phyloP scores from a whole-genome alignment of 768 basidiomycete genomes.

The Hortiboletus campestris region DNA sequence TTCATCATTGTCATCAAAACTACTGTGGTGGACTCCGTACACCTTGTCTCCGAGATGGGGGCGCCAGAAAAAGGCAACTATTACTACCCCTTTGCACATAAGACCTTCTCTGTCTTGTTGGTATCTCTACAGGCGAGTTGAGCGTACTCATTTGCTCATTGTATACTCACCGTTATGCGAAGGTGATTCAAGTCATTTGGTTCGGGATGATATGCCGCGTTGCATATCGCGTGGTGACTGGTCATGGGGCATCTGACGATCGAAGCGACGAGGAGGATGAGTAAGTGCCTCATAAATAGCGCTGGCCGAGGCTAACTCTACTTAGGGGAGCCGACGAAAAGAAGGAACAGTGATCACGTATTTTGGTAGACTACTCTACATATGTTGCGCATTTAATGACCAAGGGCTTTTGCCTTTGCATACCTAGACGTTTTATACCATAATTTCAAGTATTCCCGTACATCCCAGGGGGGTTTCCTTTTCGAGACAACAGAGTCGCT shows the following conservation, averaged over 20 bases:
- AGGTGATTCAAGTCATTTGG: slow-evolving; percentile 83
- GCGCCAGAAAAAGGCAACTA: slow-evolving; percentile 56
- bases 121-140: slow-evolving; percentile 56
- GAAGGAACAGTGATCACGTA: slow-evolving; percentile 27
- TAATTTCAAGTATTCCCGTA: slow-evolving; percentile 16
- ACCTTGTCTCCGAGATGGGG: slow-evolving; percentile 54
- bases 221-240: slow-evolving; percentile 75
- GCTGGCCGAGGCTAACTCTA: slow-evolving; percentile 11
- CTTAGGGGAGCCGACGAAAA: slow-evolving; percentile 14
- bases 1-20: slow-evolving; percentile 73
- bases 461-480: slow-evolving; percentile 22
- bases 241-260: slow-evolving; percentile 75
- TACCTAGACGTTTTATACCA: slow-evolving; percentile 34
- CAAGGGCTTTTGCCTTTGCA: slow-evolving; percentile 19
- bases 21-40: slow-evolving; percentile 48
- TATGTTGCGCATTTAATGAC: slow-evolving; percentile 23
- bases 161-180: slow-evolving; percentile 6
- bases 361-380: slow-evolving; percentile 27
- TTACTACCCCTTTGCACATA: slow-evolving; percentile 44
- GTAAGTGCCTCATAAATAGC: slow-evolving; percentile 35
- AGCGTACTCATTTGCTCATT: background rate
- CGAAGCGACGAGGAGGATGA: slow-evolving; percentile 79
- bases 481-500: slow-evolving; percentile 18
- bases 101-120: slow-evolving; percentile 54
- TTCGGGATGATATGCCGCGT: slow-evolving; percentile 82